Evolutionary conservation across 768 basidiomycete genomes (phyloP), one percentile per base, ranked within the genome.

Genomic region (Lanmaoa pseudosensibilis): DNA sequence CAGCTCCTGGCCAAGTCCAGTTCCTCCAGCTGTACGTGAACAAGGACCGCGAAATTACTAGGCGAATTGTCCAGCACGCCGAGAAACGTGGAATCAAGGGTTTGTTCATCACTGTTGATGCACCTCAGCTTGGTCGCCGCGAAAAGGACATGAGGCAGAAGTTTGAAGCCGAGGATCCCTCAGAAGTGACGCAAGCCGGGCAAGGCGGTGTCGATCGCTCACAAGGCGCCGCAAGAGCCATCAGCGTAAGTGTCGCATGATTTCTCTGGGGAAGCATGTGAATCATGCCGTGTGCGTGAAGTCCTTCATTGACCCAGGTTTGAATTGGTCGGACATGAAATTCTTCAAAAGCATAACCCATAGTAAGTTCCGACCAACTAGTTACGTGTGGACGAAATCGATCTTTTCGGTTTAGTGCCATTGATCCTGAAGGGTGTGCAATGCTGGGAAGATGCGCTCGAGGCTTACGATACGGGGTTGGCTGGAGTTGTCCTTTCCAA

Each of bases 101-200:
- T 4, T 77, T 98, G 13, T 98, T 98, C 73, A 97, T 98, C 69
- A 98, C 96, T 0, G 96, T 98, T 27, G 96, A 98, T 74, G 96
- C 96, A 0, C 96, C 96, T 7, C 94, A 97, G 63, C 85, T 98
- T 11, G 96, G 96, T 43, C 83, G 94, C 13, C 82, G 95, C 56
- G 94, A 96, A 71, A 94, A 95, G 56, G 96, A 98, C 67, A 98
- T 98, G 94, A 81, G 96, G 25, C 90, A 90, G 85, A 96, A 94
- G 69, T 98, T 98, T 58, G 92, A 90, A 38, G 93, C 89, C 3
- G 88, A 87, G 38, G 72, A 73, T 33, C 72, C 72, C 8, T 73
- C 72, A n/a, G 70, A 73, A 41, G 70, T 72, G 21, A 68, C 59
- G n/a, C 82, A 82, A 67, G 75, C 74, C n/a, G 73, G 73, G 13